Percentiles rank a stretch among this genome's conserved stretches.
Evolutionary conservation across 2,329 filamentous ascomycete genomes (phyloP).

Genomic region (Helminthosporium solani): DNA sequence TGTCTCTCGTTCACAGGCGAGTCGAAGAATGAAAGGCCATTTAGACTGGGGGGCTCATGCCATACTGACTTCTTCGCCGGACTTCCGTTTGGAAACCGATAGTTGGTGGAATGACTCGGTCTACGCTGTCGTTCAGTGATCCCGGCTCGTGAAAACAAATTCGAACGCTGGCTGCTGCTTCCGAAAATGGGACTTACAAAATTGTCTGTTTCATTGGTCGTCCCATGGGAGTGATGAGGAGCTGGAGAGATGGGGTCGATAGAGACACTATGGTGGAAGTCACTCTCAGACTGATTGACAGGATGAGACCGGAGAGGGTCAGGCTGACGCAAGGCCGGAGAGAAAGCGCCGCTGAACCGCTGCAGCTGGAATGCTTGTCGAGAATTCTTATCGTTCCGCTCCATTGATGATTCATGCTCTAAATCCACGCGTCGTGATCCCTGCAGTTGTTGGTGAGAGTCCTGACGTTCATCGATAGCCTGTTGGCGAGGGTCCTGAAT

Average conservation of each 20-base stretch:
- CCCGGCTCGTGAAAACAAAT: slow-evolving; percentile 11
- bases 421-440: not conserved
- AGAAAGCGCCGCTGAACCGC: too few relatives aligned
- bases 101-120: slow-evolving; percentile 29
- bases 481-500: slow-evolving; percentile 29
- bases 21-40: slow-evolving; percentile 41
- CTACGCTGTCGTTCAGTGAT: slow-evolving; percentile 31
- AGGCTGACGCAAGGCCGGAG: too few relatives aligned
- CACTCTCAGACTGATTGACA: slow-evolving; percentile 6
- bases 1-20: slow-evolving; percentile 25
- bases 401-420: not conserved
- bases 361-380: slow-evolving; percentile 23
- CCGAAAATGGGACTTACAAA: slow-evolving; percentile 46
- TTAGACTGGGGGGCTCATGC: slow-evolving; percentile 29
- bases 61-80: slow-evolving; percentile 9
- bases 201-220: slow-evolving; percentile 22
- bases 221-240: slow-evolving; percentile 12
- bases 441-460: not conserved
- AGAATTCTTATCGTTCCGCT: slow-evolving; percentile 12
- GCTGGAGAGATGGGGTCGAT: slow-evolving; percentile 14
- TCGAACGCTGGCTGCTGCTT: slow-evolving; percentile 18
- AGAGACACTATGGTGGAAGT: slow-evolving; percentile 5
- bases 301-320: slow-evolving; percentile 7
- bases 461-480: too few relatives aligned
- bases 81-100: slow-evolving; percentile 22